A percentile compares a stretch with the other conserved stretches of the same genome.
Conservation (phyloP, 2,329 filamentous ascomycete species). For the Gnomoniopsis smithogilvyi region DNA sequence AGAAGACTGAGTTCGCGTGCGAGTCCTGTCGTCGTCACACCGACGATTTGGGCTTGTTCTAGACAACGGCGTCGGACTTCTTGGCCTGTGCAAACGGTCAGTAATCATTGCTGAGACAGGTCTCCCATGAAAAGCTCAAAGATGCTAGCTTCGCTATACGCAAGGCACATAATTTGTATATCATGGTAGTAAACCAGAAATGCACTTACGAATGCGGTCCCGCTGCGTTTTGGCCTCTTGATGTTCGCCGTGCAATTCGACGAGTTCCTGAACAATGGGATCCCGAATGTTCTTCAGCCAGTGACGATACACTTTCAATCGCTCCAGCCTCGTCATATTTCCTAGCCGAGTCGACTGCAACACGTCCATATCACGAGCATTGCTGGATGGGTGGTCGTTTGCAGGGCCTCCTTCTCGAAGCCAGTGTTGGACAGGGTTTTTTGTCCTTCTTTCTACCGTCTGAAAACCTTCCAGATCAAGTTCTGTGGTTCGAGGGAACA, state of each 20-base stretch:
- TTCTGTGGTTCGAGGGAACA: not conserved
- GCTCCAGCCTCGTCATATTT: conserved; percentile 23
- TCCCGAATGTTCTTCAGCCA: conserved; percentile 29
- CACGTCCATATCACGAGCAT: not conserved
- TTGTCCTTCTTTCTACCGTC: not conserved
- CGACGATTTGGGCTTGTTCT: conserved; percentile 45
- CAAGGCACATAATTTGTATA: too few relatives aligned
- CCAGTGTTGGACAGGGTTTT: conserved; percentile 21
- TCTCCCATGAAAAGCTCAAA: not conserved
- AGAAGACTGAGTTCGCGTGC: conserved; percentile 49
- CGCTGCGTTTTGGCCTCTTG: not conserved
- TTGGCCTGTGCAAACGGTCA: conserved; percentile 1
- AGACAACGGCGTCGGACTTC: conserved; percentile 37
- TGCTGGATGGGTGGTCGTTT: not conserved
- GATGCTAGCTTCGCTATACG: not conserved
- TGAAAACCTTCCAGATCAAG: conserved; percentile 19
- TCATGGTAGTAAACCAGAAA: too few relatives aligned
- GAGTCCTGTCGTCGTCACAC: conserved; percentile 58
- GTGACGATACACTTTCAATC: conserved; percentile 24
- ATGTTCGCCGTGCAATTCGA: conserved; percentile 13
- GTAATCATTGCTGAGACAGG: not conserved
- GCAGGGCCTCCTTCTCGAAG: conserved; percentile 9
- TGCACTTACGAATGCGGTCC: not conserved
- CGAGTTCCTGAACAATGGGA: conserved; percentile 15
- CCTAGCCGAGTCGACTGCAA: conserved; percentile 13